Base-by-base conservation (phyloP, 371 early-diverging fungal species). In the Rhizopus arrhizus region DNA sequence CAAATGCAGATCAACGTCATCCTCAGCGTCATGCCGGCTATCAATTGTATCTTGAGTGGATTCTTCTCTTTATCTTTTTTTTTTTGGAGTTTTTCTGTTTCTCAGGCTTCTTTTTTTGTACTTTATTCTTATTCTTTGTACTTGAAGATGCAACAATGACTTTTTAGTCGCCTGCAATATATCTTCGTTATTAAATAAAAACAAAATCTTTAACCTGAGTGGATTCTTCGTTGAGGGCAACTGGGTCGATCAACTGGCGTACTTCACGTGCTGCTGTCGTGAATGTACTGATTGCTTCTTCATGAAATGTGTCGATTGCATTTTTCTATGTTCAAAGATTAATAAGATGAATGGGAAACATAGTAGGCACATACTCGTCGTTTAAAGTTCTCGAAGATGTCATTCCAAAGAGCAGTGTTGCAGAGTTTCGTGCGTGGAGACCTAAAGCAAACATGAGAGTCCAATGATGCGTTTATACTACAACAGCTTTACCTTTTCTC, bases 311-410 rank as follows among this genome's bases (percentile, higher is more conserved):
- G n/a, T 38, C 50, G 4, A 5, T 40, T 31, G 50, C 40, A 36
- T 34, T 58, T 58, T 32, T 48, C 38, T 47, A 47, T 47, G 47
- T 28, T 47, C 29, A 47, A 46, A 46, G 46, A 32, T 45, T 45
- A 47, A 46, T 32, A 43, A 43, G 29, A 38, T 43, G 29, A 38
- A 29, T 56, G 56, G 15, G 28, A 47, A 47, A 56, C 15, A 45
- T 34, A 56, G 9, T 45, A 34, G 47, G 46, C 56, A 56, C 56
- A 34, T 56, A 56, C 56, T 46, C 56, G 22, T 56, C 46, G 47
- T 46, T 56, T 56, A 46, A 56, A 46, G 45, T 46, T 56, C 33
- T 56, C 42, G 47, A 56, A 56, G 56, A 56, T 56, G 43, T 56
- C 56, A 45, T 56, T 56, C 56, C 34, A 35, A 56, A 46, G 46